Base-by-base conservation (phyloP, 2,329 filamentous ascomycete species). In the Magnaporthiopsis incrustans region DNA sequence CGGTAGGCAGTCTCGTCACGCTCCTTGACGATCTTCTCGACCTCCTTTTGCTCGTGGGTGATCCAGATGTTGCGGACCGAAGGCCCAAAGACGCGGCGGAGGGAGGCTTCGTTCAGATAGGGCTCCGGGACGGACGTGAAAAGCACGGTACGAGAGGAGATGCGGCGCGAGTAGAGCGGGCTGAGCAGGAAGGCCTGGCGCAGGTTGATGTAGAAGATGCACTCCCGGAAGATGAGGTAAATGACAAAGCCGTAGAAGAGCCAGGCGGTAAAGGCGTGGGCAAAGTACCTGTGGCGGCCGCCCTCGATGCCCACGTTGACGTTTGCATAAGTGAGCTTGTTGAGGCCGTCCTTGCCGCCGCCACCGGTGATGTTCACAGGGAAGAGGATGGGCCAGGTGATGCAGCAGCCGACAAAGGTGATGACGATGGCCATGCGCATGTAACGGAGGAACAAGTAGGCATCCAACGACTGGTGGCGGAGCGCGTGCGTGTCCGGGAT, bases 131-230 rank as follows among this genome's bases (percentile, higher is more conserved):
- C 92, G 2, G 91, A 89, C 2, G 92, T 89, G 75, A 97, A 92
- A 15, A 99, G 85, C 7, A 99, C 93, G 2, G 94, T 98, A 56
- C 92, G 87, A 0, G 93, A 94, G 0, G 94, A 98, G 59, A 98
- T 86, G 30, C 93, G 89, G 69, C 88, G 89, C 32, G 92, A 85
- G 73, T 97, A 94, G 63, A 90, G 81, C 1, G 91, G 92, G 12
- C 92, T 92, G 65, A 96, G 82, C 25, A 93, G 85, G 78, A 96
- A 98, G 0, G 94, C 94, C 77, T 98, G 95, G 68, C 94, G 90
- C 63, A 99, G 78, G 71, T 96, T 97, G 79, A 98, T 92, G 77
- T 92, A 96, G 83, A 89, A 98, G 71, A 99, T 89, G 72, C 88
- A 88, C 77, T 99, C 95, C 67, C 95, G 87, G 53, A 92, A 92